Evolutionary conservation across 441 rosid species (phyloP), one percentile per base, ranked within the genome.

Genomic region (Cnidoscolus chayamansa): DNA sequence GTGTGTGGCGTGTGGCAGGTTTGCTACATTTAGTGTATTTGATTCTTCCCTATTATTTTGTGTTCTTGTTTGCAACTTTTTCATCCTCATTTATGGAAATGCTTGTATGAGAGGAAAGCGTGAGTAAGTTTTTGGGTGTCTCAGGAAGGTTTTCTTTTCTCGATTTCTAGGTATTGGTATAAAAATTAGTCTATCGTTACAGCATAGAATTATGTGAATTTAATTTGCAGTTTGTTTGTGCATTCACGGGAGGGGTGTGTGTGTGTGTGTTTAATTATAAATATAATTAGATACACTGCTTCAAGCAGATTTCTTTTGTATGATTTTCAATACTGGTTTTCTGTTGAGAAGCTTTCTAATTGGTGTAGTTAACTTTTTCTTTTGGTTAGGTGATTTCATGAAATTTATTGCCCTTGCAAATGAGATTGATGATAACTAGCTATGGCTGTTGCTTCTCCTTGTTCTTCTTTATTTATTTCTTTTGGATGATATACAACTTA

Each of bases 1-100:
- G 19, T 95, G 99, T 78, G 72, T 87, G 67, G 97, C 86, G 72
- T 95, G 99, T 63, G 85, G 84, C 91, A 92, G 97, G 98, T 90
- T 86, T 77, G 91, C 69, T 77, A 70, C 54, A 40, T 77, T 84
- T 56, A 63, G 43, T 86, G 50, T 73, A 61, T 71, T 60, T 74
- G 43, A 68, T 80, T 83, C 68, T 71, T 12, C 10, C 17, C 17
- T 55, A 19, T 55, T 74, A 32, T 54, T 37, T 51, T 67, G 17
- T 64, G 17, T 32, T 10, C 45, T 62, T 45, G 2, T 47, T 30
- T 13, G 61, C 50, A 13, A 10, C 35, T 66, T 59, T 53, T 17
- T 57, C 45, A 7, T 56, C 17, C 17, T 11, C 45, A 35, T n/a
- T 20, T 58, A 6, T 67, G 10, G 47, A 74, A 74, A 51, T 53